Evolutionary conservation across 176 grass and related monocot species (phyloP).

Genomic region (Carex scoparia): DNA sequence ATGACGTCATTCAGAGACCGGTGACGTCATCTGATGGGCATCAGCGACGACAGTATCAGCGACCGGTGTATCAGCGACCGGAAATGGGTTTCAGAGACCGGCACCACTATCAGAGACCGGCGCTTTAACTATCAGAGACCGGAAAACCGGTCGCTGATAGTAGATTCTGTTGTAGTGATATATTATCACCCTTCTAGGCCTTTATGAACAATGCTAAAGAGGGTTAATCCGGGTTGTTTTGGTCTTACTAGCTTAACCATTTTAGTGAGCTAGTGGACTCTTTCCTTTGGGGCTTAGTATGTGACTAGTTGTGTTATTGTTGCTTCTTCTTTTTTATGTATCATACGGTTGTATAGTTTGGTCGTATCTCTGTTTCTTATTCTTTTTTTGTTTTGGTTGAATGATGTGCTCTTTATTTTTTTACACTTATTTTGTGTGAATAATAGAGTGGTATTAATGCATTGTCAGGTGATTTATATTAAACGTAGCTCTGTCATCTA

Average conservation of each 20-base stretch:
- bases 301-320: conserved; percentile 3
- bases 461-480: conserved; percentile 5
- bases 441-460: conserved; percentile 21
- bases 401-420: conserved; percentile 12
- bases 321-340: neutral
- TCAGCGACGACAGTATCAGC: too few relatives aligned
- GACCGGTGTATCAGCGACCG: too few relatives aligned
- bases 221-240: conserved; percentile 8
- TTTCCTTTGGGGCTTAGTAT: conserved; percentile 19
- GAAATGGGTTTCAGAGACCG: too few relatives aligned
- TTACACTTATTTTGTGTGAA: conserved; percentile 10
- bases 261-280: conserved; percentile 25
- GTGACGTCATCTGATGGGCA: too few relatives aligned
- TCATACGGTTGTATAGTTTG: conserved; percentile 23
- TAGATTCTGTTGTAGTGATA: too few relatives aligned
- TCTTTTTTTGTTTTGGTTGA: neutral
- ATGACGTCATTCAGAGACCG: too few relatives aligned
- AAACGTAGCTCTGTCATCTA: neutral
- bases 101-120: too few relatives aligned
- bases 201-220: conserved; percentile 9
- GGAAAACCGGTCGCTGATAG: too few relatives aligned
- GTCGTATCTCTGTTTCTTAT: neutral
- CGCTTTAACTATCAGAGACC: too few relatives aligned
- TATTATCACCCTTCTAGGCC: conserved; percentile 6
- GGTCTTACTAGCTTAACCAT: conserved; percentile 23